Base-by-base conservation (phyloP, 1,284 basidiomycete genomes). In the Cutaneotrichosporon cutaneum region DNA sequence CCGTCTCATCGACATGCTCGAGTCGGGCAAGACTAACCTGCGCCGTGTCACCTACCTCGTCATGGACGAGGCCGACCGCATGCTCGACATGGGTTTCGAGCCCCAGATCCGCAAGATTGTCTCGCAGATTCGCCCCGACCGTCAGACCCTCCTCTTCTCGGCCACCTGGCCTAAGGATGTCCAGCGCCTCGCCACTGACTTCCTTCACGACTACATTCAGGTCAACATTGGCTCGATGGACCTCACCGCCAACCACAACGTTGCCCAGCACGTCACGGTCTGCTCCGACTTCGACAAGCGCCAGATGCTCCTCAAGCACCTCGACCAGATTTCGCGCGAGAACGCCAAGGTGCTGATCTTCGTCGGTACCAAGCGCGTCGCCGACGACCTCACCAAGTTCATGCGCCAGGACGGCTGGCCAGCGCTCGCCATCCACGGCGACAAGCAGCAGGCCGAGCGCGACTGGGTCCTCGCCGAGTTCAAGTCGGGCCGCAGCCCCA, bases 111-210 rank as follows among this genome's bases (percentile, higher is more conserved):
- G 94, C 78, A 99, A 99, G 83, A 97, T 98, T 72, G 89, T 99
- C 70, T 85, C 88, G 70, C 95, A 99, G 82, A 96, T 97, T 74
- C 88, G 94, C 50, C 94, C 94, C 45, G 94, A 97, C 82, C 88
- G 93, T 76, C 94, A 97, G 78, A 94, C 92, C 1, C 84, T 94
- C 64, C 92, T 94, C 87, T 99, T 99, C 84, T 97, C 94, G 60
- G 95, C 95, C 26, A 99, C 96, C 24, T 99, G 95, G 95, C 95
- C 95, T 35, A 98, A 97, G 82, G 95, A 99, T 74, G 96, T 99
- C 4, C 95, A 99, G 82, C 92, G 94, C 72, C 86, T 99, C 66
- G 95, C 95, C 44, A 88, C 87, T 88, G 96, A 98, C 80, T 99
- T 98, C 85, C 82, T 97, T 73, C 85, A 87, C 72, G 92, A 99